These are phyloP conservation scores for Xerocomus nothofagi DNA, from an alignment of 1,284 basidiomycete species.

Conservation along the genomic window DNA sequence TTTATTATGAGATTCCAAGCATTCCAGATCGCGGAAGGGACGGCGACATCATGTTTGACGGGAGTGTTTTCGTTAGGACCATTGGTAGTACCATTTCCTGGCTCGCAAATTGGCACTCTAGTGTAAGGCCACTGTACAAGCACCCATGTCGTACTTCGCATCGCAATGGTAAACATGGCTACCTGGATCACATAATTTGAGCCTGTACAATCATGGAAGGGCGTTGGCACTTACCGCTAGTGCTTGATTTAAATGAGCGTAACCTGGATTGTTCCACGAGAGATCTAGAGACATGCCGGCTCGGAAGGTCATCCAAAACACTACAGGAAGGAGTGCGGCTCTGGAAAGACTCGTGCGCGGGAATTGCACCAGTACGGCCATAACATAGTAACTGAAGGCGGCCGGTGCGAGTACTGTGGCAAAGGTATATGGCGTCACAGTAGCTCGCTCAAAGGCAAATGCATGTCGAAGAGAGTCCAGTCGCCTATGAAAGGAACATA, in stretches of 20 bases:
- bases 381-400: constrained; percentile 20
- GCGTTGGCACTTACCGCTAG: constrained; percentile 19
- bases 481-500: constrained; percentile 8
- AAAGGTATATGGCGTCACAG: constrained; percentile 24
- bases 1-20: constrained; percentile 31
- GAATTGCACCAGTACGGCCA: constrained; percentile 35
- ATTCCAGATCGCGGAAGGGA: constrained; percentile 26
- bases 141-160: constrained; percentile 30
- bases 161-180: constrained; percentile 25
- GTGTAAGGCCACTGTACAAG: constrained; percentile 16
- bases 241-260: constrained; percentile 26
- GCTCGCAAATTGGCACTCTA: constrained; percentile 14
- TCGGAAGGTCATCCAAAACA: constrained; percentile 18
- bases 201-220: background rate
- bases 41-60: background rate
- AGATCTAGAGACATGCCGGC: constrained; percentile 24
- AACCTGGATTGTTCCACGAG: constrained; percentile 15
- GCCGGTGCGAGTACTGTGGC: constrained; percentile 21
- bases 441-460: constrained; percentile 18
- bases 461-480: constrained; percentile 3
- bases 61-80: background rate
- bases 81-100: background rate
- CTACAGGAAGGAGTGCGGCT: constrained; percentile 27
- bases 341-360: constrained; percentile 18
- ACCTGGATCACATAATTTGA: constrained; percentile 16